A percentile compares a stretch with the other conserved stretches of the same genome.
Evolutionary conservation across 768 basidiomycete genomes (phyloP).

Genomic region (Holtermanniella nyarrowii): DNA sequence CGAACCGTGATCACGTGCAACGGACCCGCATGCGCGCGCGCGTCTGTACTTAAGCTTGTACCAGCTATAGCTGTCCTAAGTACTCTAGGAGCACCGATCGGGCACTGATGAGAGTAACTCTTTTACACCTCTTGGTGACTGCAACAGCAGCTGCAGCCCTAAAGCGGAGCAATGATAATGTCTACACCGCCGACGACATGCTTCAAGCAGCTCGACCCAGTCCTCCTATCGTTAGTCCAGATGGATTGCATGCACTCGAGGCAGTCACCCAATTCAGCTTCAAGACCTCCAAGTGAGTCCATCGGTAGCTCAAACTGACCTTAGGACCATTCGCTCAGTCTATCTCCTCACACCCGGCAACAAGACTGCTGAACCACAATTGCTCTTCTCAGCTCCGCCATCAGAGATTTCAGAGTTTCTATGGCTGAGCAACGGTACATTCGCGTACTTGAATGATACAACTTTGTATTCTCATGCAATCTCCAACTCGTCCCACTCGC

Average conservation of each 20-base stretch:
- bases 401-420: slow-evolving; percentile 9
- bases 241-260: slow-evolving; percentile 1
- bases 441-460: slow-evolving; percentile 19
- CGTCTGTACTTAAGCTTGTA: too few species aligned
- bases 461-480: slow-evolving; percentile 9
- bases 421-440: slow-evolving; percentile 14
- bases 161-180: slow-evolving; percentile 58
- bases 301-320: slow-evolving; percentile 1
- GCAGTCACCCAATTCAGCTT: slow-evolving; percentile 6
- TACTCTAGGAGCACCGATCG: too few species aligned
- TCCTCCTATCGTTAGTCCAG: slow-evolving; percentile 1
- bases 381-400: slow-evolving; percentile 13
- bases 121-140: too few species aligned
- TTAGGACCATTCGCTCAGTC: slow-evolving; percentile 18
- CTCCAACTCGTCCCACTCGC: neutral
- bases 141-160: too few species aligned
- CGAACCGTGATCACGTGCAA: too few species aligned
- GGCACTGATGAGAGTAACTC: too few species aligned
- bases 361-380: slow-evolving; percentile 1
- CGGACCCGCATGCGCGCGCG: too few species aligned
- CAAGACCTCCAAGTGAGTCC: slow-evolving; percentile 3
- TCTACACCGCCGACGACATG: slow-evolving; percentile 63
- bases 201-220: slow-evolving; percentile 15
- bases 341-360: slow-evolving; percentile 26
- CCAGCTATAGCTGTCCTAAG: too few species aligned